A percentile compares a stretch with the other conserved stretches of the same genome.
phyloP scores from a whole-genome alignment of 2,329 filamentous ascomycete genomes.

The Ophiostoma tasmaniense region DNA sequence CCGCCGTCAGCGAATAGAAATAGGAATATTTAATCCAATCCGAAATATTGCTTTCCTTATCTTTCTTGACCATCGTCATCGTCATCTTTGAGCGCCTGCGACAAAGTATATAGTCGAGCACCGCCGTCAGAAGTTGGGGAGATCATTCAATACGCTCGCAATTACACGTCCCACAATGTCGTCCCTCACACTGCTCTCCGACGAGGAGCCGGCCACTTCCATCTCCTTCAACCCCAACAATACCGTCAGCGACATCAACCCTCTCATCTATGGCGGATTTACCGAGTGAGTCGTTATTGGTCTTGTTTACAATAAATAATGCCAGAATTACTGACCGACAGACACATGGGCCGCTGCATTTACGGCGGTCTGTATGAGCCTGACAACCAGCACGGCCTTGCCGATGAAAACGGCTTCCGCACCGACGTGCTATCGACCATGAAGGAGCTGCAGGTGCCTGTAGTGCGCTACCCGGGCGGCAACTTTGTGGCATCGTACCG shows the following conservation, averaged over 20 bases:
- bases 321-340: not conserved
- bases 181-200: not conserved
- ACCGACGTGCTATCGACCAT: slow-evolving; percentile 69
- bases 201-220: slow-evolving; percentile 1
- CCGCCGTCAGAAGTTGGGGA: not conserved
- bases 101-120: not conserved
- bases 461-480: slow-evolving; percentile 72
- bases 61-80: not conserved
- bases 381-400: slow-evolving; percentile 50
- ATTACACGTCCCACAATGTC: not conserved
- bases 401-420: slow-evolving; percentile 65
- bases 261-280: slow-evolving; percentile 77
- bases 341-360: slow-evolving; percentile 80
- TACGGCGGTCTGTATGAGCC: slow-evolving; percentile 82
- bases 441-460: slow-evolving; percentile 64
- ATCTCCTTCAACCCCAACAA: not conserved
- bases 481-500: slow-evolving; percentile 83
- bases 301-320: too few relatives aligned
- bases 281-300: slow-evolving; percentile 45
- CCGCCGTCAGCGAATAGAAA: not conserved
- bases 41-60: not conserved
- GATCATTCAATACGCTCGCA: not conserved
- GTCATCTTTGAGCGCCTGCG: not conserved
- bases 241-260: slow-evolving; percentile 51
- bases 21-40: not conserved